phyloP scores from a whole-genome alignment of 306 rosid species.

The Luffa acutangula region DNA sequence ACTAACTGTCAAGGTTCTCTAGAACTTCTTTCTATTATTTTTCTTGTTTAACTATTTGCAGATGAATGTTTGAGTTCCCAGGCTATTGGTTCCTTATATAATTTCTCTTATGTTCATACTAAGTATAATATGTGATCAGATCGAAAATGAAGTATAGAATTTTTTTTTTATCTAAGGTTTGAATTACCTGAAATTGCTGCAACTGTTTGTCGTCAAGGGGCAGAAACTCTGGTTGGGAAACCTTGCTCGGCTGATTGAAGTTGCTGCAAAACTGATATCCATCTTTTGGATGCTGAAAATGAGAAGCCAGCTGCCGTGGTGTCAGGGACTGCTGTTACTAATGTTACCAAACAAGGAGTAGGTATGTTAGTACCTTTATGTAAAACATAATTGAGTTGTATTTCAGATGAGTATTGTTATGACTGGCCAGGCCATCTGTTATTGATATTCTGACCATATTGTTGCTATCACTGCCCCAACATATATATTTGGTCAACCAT shows the following conservation, averaged over 20 bases:
- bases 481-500: slow-evolving; percentile 69
- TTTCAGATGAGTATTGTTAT: slow-evolving; percentile 48
- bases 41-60: neutral
- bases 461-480: slow-evolving; percentile 57
- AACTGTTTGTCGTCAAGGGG: slow-evolving; percentile 61
- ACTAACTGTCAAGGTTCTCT: slow-evolving; percentile 61
- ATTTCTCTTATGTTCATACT: neutral
- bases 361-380: slow-evolving; percentile 58
- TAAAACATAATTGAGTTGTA: slow-evolving; percentile 29
- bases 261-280: slow-evolving; percentile 44
- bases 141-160: neutral
- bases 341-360: slow-evolving; percentile 47
- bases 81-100: neutral
- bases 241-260: slow-evolving; percentile 13
- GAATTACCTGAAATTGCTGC: slow-evolving; percentile 34
- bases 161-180: neutral
- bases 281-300: too few species aligned
- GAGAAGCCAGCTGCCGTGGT: too few species aligned
- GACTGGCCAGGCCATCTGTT: slow-evolving; percentile 69
- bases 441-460: slow-evolving; percentile 72
- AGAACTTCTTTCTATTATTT: neutral
- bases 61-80: neutral
- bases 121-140: neutral
- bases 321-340: slow-evolving; percentile 54
- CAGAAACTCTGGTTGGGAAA: slow-evolving; percentile 35